A percentile compares a stretch with the other conserved stretches of the same genome.
Evolutionary conservation across 306 rosid genomes (phyloP).

Genomic region (Abrus pulchellus): DNA sequence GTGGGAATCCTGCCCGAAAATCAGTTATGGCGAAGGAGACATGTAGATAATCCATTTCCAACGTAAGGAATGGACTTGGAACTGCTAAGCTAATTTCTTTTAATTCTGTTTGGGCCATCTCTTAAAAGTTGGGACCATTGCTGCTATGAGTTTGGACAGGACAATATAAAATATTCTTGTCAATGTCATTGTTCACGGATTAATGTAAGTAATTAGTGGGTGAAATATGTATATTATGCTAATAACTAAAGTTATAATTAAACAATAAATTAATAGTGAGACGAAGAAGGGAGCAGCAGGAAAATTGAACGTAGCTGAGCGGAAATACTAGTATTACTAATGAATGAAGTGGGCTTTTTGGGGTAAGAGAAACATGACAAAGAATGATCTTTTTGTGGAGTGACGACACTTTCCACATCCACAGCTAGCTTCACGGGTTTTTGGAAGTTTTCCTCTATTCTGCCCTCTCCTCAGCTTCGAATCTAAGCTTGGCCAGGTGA

Average conservation of each 20-base stretch:
- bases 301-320: background rate
- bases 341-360: background rate
- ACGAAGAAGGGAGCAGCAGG: background rate
- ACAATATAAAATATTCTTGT: background rate
- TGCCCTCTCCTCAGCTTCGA: background rate
- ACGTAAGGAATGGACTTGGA: background rate
- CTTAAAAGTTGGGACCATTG: slow-evolving; percentile 24
- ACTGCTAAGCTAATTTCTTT: slow-evolving; percentile 2
- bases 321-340: background rate
- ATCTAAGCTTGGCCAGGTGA: background rate
- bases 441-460: background rate
- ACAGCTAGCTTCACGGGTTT: background rate
- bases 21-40: background rate
- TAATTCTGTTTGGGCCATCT: background rate
- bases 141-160: background rate
- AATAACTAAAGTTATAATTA: background rate
- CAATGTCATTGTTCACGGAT: background rate
- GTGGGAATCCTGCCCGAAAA: background rate
- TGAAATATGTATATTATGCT: background rate
- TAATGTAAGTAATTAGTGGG: background rate
- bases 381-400: background rate
- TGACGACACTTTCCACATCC: slow-evolving; percentile 15
- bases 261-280: too few relatives aligned
- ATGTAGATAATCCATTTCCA: background rate
- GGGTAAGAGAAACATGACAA: background rate